Evolutionary conservation across 2,329 filamentous ascomycete species (phyloP).

Genomic region (Byssochlamys sp.): DNA sequence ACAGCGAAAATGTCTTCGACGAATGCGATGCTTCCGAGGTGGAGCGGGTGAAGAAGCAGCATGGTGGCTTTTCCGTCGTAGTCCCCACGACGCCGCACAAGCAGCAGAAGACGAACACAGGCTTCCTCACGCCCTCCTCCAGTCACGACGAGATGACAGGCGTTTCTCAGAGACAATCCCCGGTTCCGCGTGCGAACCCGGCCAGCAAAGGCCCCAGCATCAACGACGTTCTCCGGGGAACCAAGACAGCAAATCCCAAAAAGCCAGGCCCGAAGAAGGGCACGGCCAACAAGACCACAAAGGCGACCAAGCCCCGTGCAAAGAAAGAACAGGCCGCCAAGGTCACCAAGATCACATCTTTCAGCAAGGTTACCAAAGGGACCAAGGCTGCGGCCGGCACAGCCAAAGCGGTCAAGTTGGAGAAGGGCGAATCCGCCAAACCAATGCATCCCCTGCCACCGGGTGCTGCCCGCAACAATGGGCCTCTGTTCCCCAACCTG

Average conservation of each 20-base stretch:
- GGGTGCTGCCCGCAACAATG: slow-evolving; percentile 28
- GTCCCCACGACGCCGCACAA: slow-evolving; percentile 29
- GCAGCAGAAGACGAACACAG: slow-evolving; percentile 21
- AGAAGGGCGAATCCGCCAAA: slow-evolving; percentile 17
- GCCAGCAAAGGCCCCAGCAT: slow-evolving; percentile 22
- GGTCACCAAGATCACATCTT: slow-evolving; percentile 21
- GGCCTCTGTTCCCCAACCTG: slow-evolving; percentile 21
- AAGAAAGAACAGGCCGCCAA: slow-evolving; percentile 17
- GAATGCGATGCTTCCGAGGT: slow-evolving; percentile 38
- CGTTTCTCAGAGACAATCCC: slow-evolving; percentile 14
- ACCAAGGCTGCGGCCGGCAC: slow-evolving; percentile 11
- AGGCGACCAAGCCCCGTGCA: slow-evolving; percentile 11
- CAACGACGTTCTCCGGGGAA: slow-evolving; percentile 14
- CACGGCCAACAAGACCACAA: slow-evolving; percentile 17
- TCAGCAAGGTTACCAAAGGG: slow-evolving; percentile 26
- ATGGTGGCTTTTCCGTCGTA: slow-evolving; percentile 31
- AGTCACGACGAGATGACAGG: slow-evolving; percentile 27
- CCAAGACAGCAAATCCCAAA: slow-evolving; percentile 9
- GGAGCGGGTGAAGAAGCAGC: slow-evolving; percentile 32
- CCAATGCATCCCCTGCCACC: slow-evolving; percentile 27
- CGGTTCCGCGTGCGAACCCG: slow-evolving; percentile 14
- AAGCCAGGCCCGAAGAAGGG: slow-evolving; percentile 11
- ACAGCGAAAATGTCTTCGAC: slow-evolving; percentile 30
- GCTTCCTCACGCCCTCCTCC: slow-evolving; percentile 35
- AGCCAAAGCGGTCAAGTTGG: slow-evolving; percentile 17